Evolutionary conservation across 345 rosid species (phyloP).

Genomic region (Brassica rapa): DNA sequence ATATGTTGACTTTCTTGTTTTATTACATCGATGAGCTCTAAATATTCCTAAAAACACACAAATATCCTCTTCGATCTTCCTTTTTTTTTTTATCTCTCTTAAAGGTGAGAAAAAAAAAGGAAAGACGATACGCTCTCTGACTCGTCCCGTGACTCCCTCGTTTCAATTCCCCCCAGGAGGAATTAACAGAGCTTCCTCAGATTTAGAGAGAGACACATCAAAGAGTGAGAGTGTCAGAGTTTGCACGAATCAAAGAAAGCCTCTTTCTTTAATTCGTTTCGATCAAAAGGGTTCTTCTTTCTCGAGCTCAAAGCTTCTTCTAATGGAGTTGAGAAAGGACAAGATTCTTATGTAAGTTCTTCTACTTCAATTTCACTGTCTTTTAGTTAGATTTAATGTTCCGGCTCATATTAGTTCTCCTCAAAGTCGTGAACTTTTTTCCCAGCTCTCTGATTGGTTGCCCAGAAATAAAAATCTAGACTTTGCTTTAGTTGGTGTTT

Average conservation of each 20-base stretch:
- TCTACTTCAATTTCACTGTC: not conserved
- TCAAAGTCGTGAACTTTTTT: not conserved
- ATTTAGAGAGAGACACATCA: conserved; percentile 28
- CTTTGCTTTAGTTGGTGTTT: conserved; percentile 9
- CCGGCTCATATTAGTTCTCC: conserved; percentile 24
- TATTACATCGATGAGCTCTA: not conserved
- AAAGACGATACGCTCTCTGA: conserved; percentile 31
- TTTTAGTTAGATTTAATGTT: conserved; percentile 21
- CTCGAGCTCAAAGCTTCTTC: conserved; percentile 25
- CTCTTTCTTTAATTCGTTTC: not conserved
- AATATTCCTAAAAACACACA: conserved; percentile 24
- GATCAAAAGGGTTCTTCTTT: conserved; percentile 11
- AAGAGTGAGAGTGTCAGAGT: conserved; percentile 28
- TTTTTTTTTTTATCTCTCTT: not conserved
- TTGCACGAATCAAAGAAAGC: conserved; percentile 9
- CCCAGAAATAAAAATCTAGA: conserved; percentile 15
- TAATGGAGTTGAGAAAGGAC: conserved; percentile 67
- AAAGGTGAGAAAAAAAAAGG: conserved; percentile 5
- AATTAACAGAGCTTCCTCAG: conserved; percentile 24
- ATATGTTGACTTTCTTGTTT: conserved; percentile 31
- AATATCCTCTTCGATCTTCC: conserved; percentile 14
- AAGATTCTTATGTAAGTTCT: conserved; percentile 57
- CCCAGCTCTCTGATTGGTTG: conserved; percentile 7
- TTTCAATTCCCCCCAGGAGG: conserved; percentile 15
- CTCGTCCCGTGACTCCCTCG: conserved; percentile 40